Evolutionary conservation across 306 rosid species (phyloP), one percentile per base, ranked within the genome.

Genomic region (Sicyos edulis): DNA sequence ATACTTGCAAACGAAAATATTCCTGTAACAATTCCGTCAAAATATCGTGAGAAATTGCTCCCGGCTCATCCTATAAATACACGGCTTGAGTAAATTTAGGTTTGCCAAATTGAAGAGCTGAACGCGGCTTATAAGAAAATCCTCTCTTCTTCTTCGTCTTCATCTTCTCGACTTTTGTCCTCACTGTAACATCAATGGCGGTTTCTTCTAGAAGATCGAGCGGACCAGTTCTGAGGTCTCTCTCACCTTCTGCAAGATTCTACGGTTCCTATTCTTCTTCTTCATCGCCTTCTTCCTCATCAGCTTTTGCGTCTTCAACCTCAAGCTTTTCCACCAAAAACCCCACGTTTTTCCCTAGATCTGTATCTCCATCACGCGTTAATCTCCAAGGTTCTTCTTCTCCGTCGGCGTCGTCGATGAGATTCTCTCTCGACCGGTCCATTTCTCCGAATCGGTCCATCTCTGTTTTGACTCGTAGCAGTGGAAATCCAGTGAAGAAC

Each of bases 81-180:
- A 87, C 85, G 10, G 77, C 88, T 89, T 50, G 92, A 84, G 96
- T 87, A 10, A 81, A 85, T 85, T 81, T 52, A 82, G 83, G 99
- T 91, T 93, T 93, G 97, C 96, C 89, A 58, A 81, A 83, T 83
- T 72, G 55, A 54, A 73, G 54, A 84, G 89, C 89, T 86, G 76
- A 88, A 58, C 80, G 45, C 82, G 76, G 81, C 78, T 75, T 80
- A 6, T 4, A 26, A 26, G 1, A 64, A 29, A 32, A 57, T 68
- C 47, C 4, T 11, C 19, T 14, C 7, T 53, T 13, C 32, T 29
- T 16, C 17, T 26, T 26, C 32, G 1, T 26, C 32, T 1, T 26
- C n/a, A n/a, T 57, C 55, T 13, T 6, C 62, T 55, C 34, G 14
- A n/a, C 66, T 56, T 58, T 47, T 51, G 45, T 61, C 15, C 7